These are phyloP conservation scores for Phaeomoniella chlamydospora DNA, from an alignment of 2,329 filamentous ascomycete species.

Conservation along the genomic window DNA sequence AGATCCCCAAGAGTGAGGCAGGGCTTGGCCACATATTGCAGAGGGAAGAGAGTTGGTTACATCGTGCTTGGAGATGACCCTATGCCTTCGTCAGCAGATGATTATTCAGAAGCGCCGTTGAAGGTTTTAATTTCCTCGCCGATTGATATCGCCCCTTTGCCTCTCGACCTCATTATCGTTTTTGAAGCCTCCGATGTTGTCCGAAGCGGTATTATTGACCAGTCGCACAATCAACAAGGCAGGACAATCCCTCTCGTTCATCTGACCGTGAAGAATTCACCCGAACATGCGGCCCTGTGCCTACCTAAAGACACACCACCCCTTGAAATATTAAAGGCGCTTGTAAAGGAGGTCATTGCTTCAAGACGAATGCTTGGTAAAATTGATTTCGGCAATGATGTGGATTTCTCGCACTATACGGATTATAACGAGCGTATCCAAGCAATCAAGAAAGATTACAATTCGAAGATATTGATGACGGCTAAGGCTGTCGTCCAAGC, in stretches of 20 bases:
- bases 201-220: background rate
- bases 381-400: constrained; percentile 16
- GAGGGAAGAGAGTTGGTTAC: background rate
- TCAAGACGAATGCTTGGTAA: constrained; percentile 14
- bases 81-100: background rate
- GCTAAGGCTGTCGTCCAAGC: constrained; percentile 21
- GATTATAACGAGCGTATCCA: background rate
- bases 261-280: constrained; percentile 28
- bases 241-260: constrained; percentile 24
- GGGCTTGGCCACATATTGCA: background rate
- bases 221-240: background rate
- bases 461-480: constrained; percentile 23
- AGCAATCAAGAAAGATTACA: constrained; percentile 12
- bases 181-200: constrained; percentile 15
- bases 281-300: constrained; percentile 29
- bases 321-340: constrained; percentile 8
- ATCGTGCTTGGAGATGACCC: background rate
- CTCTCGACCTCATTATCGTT: constrained; percentile 21
- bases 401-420: constrained; percentile 11
- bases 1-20: constrained; percentile 6
- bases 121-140: constrained; percentile 19
- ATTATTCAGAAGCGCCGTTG: constrained; percentile 2
- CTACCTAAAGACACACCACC: constrained; percentile 16
- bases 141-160: constrained; percentile 2
- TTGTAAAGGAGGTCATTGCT: constrained; percentile 6